Base-by-base conservation (phyloP, 2,329 filamentous ascomycete species). In the Apiospora arundinis region DNA sequence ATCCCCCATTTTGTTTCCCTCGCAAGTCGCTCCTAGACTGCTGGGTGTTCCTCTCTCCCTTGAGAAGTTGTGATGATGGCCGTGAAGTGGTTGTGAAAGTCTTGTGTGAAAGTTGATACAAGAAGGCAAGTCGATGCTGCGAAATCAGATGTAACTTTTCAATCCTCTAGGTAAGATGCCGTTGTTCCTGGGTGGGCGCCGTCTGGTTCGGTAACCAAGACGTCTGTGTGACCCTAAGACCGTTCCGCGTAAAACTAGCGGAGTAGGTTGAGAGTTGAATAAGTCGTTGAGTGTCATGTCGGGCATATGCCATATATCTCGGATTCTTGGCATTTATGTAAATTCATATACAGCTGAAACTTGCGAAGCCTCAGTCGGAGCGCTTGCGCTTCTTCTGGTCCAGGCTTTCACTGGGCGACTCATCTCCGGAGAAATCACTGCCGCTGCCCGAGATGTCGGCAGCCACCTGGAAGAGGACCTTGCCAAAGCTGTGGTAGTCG, bases 361-460 rank as follows among this genome's bases (percentile, higher is more conserved):
- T 23, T 71, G 49, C 49, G 68, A 68, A 69, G 70, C 49, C 77
- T 83, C 85, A 92, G 72, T 91, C 89, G 52, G 88, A 88, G 80
- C 93, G 91, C 90, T 92, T 93, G 83, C 91, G 88, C 92, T 95
- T 96, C 88, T 93, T 93, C 85, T 91, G 90, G 80, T 87, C 84
- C 72, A 85, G 81, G 68, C 73, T 74, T 73, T 86, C 85, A 74
- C 80, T 84, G 72, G 82, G 82, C 7, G 78, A 79, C 67, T 87
- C 87, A 28, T 89, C 88, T 3, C 87, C 89, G 2, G 88, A 89
- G 48, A 83, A 75, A n/a, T 90, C 89, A 77, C 86, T 89, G 16
- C 85, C 84, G 77, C 89, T 93, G 74, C 91, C 91, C 48, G 92
- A 90, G 69, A 93, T 88, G 76, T 93, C 92, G 42, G 93, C 89